Base-by-base conservation (phyloP, 1,284 basidiomycete species). In the Sphaerobolus stellatus region DNA sequence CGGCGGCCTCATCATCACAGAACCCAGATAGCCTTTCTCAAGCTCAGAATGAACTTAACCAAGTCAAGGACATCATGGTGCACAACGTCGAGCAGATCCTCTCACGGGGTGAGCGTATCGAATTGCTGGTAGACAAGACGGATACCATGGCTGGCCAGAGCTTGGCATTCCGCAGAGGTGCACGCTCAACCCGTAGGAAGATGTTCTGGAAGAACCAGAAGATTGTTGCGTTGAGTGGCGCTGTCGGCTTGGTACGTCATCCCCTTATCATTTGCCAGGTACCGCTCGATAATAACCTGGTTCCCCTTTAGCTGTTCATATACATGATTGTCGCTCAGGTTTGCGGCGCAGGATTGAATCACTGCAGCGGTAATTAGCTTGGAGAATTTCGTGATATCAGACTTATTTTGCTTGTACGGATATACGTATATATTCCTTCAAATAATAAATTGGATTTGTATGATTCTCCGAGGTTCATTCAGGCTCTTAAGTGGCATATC, bases 131-230 rank as follows among this genome's bases (percentile, higher is more conserved):
- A 43, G 94, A 98, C 77, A 95, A 98, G 79, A 99, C 96, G 29
- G 95, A 98, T 68, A 90, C 84, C 56, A 93, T 98, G 81, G 92
- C 93, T 2, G 88, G 87, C 27, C 95, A 99, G 71, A 94, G 95
- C 6, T 91, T 92, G n/a, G 94, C 94, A 2, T 99, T 99, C 75
- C 76, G 95, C 45, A 79, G 96, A 49, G 92, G 96, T 2, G 94
- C 95, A 5, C 81, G 94, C 34, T 85, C 80, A 2, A 86, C 95
- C 14, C 77, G 96, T 44, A 79, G 94, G 58, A 87, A 95, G 68
- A 96, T 98, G 90, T 98, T 96, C 92, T 99, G 94, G 94, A 88
- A 85, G 72, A 96, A 93, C 66, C 85, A 78, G 59, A 87, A 90
- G 70, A 83, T 94, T 47, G 67, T 92, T 62, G 83, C 75, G 2